Evolutionary conservation across 352 stramenopile genomes (phyloP).

Genomic region (Pythium sp.): DNA sequence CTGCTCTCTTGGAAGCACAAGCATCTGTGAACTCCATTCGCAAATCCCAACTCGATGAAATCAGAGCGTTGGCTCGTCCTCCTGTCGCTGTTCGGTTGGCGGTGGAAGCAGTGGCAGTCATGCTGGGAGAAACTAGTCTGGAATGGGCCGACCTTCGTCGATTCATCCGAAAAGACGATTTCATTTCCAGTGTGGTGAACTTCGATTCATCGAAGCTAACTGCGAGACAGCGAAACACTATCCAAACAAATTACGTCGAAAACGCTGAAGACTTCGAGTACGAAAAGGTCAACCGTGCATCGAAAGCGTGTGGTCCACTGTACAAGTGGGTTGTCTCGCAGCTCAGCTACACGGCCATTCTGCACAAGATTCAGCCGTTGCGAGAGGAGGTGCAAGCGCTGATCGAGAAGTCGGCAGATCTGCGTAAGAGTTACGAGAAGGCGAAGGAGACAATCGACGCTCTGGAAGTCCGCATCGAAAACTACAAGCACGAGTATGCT

Average conservation of each 20-base stretch:
- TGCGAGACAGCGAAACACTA: slow-evolving; percentile 91
- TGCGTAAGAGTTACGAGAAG: slow-evolving; percentile 91
- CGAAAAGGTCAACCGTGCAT: slow-evolving; percentile 91
- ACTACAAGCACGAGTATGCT: slow-evolving; percentile 99
- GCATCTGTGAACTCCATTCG: slow-evolving; percentile 97
- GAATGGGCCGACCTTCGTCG: slow-evolving; percentile 98
- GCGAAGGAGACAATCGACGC: slow-evolving; percentile 92
- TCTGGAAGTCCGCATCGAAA: slow-evolving; percentile 95
- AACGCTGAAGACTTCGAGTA: slow-evolving; percentile 90
- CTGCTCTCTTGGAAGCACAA: slow-evolving; percentile 95
- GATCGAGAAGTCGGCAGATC: slow-evolving; percentile 91
- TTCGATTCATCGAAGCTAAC: slow-evolving; percentile 98
- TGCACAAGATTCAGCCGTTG: slow-evolving; percentile 98
- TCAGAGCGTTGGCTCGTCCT: slow-evolving; percentile 94
- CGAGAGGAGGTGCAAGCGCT: slow-evolving; percentile 97
- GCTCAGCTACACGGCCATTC: slow-evolving; percentile 98
- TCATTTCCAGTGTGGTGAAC: slow-evolving; percentile 99
- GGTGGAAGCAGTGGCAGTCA: slow-evolving; percentile 96
- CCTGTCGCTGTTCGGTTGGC: slow-evolving; percentile 96
- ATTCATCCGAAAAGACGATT: slow-evolving; percentile 96
- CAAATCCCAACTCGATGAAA: slow-evolving; percentile 98
- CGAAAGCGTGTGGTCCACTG: slow-evolving; percentile 97
- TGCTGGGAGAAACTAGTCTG: slow-evolving; percentile 96
- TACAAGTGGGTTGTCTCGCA: slow-evolving; percentile 99
- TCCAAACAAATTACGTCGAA: slow-evolving; percentile 95